Conservation (phyloP, 768 basidiomycete genomes). For the Coprinopsis marcescibilis region DNA sequence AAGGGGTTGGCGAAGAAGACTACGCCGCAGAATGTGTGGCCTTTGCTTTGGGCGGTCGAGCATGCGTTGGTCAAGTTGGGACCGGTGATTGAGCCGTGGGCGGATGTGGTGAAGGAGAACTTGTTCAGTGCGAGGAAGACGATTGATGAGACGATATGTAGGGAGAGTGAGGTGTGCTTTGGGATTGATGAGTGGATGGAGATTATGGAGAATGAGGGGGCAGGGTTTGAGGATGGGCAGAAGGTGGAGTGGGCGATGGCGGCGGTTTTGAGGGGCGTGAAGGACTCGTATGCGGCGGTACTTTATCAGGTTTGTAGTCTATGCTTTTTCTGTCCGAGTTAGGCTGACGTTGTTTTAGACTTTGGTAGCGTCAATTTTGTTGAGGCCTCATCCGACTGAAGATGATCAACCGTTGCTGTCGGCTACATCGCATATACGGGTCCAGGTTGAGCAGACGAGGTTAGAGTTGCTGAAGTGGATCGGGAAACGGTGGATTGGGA, state of each 20-base stretch:
- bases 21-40: slow-evolving; percentile 59
- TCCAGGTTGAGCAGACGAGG: slow-evolving; percentile 67
- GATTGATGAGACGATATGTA: slow-evolving; percentile 58
- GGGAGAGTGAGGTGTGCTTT: slow-evolving; percentile 60
- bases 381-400: slow-evolving; percentile 60
- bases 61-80: slow-evolving; percentile 51
- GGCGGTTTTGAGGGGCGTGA: slow-evolving; percentile 54
- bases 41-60: slow-evolving; percentile 63
- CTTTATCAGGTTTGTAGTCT: slow-evolving; percentile 76
- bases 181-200: slow-evolving; percentile 65
- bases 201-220: slow-evolving; percentile 69
- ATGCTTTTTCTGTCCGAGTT: background rate
- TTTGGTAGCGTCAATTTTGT: slow-evolving; percentile 65
- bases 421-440: slow-evolving; percentile 62
- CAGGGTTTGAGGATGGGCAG: slow-evolving; percentile 72
- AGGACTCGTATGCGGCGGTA: slow-evolving; percentile 54
- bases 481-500: slow-evolving; percentile 67
- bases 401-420: slow-evolving; percentile 57
- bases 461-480: slow-evolving; percentile 48
- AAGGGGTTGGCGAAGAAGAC: slow-evolving; percentile 69
- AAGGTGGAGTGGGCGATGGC: slow-evolving; percentile 73
- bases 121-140: slow-evolving; percentile 53
- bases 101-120: slow-evolving; percentile 62
- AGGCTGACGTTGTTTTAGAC: too few species aligned
- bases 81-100: slow-evolving; percentile 64